phyloP scores from a whole-genome alignment of 352 stramenopile species.

The Globisporangium carolinianum region DNA sequence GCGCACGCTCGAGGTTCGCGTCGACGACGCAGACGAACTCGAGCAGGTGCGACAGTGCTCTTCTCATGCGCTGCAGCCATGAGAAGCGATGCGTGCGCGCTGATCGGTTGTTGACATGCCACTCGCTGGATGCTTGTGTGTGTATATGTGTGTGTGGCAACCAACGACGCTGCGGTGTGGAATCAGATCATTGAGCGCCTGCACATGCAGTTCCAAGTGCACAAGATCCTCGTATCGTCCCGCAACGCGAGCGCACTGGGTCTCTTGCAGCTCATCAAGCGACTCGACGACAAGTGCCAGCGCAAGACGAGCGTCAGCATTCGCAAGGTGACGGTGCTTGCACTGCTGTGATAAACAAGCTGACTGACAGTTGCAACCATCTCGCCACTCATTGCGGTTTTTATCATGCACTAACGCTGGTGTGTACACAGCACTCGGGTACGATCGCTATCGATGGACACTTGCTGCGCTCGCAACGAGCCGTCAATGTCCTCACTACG shows the following conservation, averaged over 20 bases:
- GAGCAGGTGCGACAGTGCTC: constrained; percentile 27
- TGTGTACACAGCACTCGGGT: constrained; percentile 6
- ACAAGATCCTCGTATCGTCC: constrained; percentile 58
- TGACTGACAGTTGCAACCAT: neutral
- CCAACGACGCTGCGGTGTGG: neutral
- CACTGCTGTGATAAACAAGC: neutral
- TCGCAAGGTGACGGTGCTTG: constrained; percentile 39
- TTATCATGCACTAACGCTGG: neutral
- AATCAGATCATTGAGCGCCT: constrained; percentile 48
- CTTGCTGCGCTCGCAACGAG: neutral
- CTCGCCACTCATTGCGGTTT: too few species aligned
- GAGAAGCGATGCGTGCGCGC: neutral
- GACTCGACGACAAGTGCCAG: constrained; percentile 38
- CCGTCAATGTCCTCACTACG: neutral
- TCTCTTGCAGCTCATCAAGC: constrained; percentile 63
- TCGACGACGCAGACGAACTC: constrained; percentile 32
- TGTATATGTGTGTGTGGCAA: neutral
- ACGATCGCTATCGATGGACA: too few species aligned
- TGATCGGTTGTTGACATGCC: neutral
- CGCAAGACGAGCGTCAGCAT: constrained; percentile 45
- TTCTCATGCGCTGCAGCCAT: neutral
- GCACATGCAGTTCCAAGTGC: constrained; percentile 65
- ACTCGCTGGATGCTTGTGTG: too few species aligned
- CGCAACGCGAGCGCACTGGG: constrained; percentile 57
- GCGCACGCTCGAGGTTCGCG: constrained; percentile 48